These are phyloP conservation scores for Boletus barrowsii DNA, from an alignment of 768 basidiomycete genomes.

Conservation along the genomic window DNA sequence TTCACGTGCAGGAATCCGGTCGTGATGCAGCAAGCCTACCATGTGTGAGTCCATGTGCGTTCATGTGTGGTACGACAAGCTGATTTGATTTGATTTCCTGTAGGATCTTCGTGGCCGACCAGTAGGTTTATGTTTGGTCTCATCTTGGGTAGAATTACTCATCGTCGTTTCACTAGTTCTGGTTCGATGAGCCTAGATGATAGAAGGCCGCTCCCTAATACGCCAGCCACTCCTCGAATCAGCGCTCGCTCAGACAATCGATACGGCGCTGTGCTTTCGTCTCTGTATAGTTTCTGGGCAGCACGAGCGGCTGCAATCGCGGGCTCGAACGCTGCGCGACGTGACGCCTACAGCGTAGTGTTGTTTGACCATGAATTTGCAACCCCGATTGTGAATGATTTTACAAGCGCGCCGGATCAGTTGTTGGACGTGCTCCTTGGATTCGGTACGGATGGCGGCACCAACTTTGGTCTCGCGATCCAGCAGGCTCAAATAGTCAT, in stretches of 20 bases:
- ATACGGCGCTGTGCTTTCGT: conserved; percentile 57
- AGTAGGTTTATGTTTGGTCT: conserved; percentile 22
- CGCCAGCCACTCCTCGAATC: conserved; percentile 41
- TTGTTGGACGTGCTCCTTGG: conserved; percentile 40
- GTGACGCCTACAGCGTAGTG: conserved; percentile 57
- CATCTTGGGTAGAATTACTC: background rate
- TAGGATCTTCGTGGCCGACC: conserved; percentile 55
- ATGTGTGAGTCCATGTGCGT: conserved; percentile 45
- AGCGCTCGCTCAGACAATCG: conserved; percentile 40
- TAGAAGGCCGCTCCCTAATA: conserved; percentile 41
- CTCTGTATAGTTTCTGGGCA: conserved; percentile 54
- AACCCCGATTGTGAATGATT: conserved; percentile 42
- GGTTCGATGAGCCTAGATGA: conserved; percentile 47
- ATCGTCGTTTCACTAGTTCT: conserved; percentile 36
- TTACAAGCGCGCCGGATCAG: conserved; percentile 41
- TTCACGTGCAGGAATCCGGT: conserved; percentile 55
- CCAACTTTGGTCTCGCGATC: conserved; percentile 45
- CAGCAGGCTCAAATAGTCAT: conserved; percentile 35
- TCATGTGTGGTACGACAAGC: background rate
- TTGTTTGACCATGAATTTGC: conserved; percentile 36
- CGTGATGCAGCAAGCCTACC: conserved; percentile 51
- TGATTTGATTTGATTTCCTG: conserved; percentile 1
- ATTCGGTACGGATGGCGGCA: conserved; percentile 35
- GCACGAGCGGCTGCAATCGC: conserved; percentile 42
- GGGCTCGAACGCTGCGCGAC: conserved; percentile 29